Base-by-base conservation (phyloP, 306 rosid species). In the Psophocarpus tetragonolobus region DNA sequence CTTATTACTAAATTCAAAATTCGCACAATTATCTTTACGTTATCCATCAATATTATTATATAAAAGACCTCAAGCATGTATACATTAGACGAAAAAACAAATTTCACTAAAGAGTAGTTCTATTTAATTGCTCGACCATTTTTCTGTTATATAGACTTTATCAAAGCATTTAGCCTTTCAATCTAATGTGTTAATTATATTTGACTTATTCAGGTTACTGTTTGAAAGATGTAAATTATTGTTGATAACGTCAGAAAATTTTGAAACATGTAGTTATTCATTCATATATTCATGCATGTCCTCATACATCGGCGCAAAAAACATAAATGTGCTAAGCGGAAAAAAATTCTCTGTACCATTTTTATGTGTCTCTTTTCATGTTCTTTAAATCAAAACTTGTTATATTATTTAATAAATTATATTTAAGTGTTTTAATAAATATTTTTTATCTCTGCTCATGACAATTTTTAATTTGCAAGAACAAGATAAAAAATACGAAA, bases 241-340 rank as follows among this genome's bases (percentile, higher is more conserved):
- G n/a, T 74, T 6, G 58, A 42, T 58, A 74, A 58, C 38, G 29
- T 41, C 3, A 13, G 3, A 61, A 60, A 61, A 74, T 61, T 74
- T 29, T 61, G 60, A 42, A 61, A 23, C 21, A 42, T 36, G n/a
- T 21, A 58, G 33, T 60, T 27, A 74, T 44, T 60, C 42, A 24
- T n/a, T 3, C 8, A 50, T 35, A 10, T 38, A 38, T n/a, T n/a
- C 20, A 35, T 13, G 15, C 3, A 35, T 75, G 73, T 75, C 29
- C 9, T n/a, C 80, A 36, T n/a, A 67, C 67, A 54, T n/a, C n/a
- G 47, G 74, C 32, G 67, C 67, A 76, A 62, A 75, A 75, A 33
- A 32, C 24, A 61, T 14, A 41, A 18, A 14, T 21, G 10, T 56
- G 33, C 75, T 72, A 20, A 44, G 58, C 21, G 6, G 72, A 75